Evolutionary conservation across 331 rosid species (phyloP).

Genomic region (Prunus yedoensis): DNA sequence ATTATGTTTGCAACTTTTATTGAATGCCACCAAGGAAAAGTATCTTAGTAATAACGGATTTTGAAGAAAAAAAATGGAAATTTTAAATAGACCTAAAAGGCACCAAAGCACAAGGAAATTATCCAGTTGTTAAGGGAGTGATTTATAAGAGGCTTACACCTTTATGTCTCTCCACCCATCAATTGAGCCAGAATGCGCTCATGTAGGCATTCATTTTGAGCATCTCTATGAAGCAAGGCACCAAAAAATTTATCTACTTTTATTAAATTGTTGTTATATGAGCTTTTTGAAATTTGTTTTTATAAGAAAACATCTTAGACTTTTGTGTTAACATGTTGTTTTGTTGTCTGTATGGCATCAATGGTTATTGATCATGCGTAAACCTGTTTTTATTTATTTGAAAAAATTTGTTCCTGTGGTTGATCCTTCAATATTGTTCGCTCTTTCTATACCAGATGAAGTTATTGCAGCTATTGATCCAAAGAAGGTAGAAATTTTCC

Average conservation of each 20-base stretch:
- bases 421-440: slow-evolving; percentile 17
- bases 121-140: not conserved
- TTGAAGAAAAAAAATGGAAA: not conserved
- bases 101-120: not conserved
- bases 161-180: not conserved
- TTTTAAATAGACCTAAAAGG: not conserved
- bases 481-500: slow-evolving; percentile 83
- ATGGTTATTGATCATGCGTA: not conserved
- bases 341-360: slow-evolving; percentile 1
- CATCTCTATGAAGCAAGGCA: not conserved
- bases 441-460: slow-evolving; percentile 56
- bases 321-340: not conserved
- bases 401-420: not conserved
- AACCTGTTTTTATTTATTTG: not conserved
- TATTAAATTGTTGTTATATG: not conserved
- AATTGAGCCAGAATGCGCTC: not conserved
- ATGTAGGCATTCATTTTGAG: not conserved
- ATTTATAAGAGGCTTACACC: not conserved
- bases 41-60: no score
- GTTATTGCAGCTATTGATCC: slow-evolving; percentile 85
- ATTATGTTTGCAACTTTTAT: no score
- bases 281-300: not conserved
- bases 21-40: not conserved
- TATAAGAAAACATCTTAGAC: not conserved
- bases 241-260: not conserved